Percentiles rank a stretch among this genome's conserved stretches.
Evolutionary conservation across 2,329 filamentous ascomycete genomes (phyloP).

Genomic region (Tolypocladium tundrense): DNA sequence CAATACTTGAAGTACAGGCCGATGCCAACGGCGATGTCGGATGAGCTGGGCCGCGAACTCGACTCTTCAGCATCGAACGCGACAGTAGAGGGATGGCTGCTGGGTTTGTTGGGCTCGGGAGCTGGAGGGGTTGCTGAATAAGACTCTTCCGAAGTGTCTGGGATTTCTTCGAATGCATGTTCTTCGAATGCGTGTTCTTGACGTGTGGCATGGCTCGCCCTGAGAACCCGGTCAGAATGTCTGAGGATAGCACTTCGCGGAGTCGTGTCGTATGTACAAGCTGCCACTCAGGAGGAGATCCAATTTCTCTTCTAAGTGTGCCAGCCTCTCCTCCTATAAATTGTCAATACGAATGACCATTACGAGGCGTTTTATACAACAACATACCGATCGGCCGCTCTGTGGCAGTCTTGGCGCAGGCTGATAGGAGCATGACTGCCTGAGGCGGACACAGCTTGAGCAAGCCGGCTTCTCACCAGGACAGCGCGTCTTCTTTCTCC

Average conservation of each 20-base stretch:
- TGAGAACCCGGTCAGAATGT: conserved; percentile 19
- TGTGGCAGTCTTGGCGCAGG: conserved; percentile 24
- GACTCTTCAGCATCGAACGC: conserved; percentile 16
- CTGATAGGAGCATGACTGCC: conserved; percentile 36
- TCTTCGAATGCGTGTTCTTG: conserved; percentile 8
- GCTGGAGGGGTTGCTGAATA: conserved; percentile 19
- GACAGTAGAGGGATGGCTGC: conserved; percentile 13
- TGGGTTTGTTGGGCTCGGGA: conserved; percentile 12
- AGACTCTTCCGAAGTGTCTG: conserved; percentile 22
- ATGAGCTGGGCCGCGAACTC: conserved; percentile 15
- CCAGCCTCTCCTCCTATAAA: conserved; percentile 37
- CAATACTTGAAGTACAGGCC: conserved; percentile 31
- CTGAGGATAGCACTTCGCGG: conserved; percentile 2
- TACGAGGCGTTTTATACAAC: neutral
- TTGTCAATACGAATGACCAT: conserved; percentile 8
- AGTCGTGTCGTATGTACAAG: conserved; percentile 12
- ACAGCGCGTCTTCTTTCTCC: conserved; percentile 40
- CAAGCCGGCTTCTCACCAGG: conserved; percentile 41
- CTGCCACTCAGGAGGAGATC: conserved; percentile 36
- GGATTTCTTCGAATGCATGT: conserved; percentile 18
- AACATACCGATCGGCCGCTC: conserved; percentile 33
- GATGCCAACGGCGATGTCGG: conserved; percentile 24
- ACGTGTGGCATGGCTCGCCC: conserved; percentile 15
- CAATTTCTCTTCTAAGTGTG: conserved; percentile 40
- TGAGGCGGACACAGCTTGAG: conserved; percentile 37